These are phyloP conservation scores for Rostrohypoxylon terebratum DNA, from an alignment of 495 filamentous ascomycete species.

Conservation along the genomic window DNA sequence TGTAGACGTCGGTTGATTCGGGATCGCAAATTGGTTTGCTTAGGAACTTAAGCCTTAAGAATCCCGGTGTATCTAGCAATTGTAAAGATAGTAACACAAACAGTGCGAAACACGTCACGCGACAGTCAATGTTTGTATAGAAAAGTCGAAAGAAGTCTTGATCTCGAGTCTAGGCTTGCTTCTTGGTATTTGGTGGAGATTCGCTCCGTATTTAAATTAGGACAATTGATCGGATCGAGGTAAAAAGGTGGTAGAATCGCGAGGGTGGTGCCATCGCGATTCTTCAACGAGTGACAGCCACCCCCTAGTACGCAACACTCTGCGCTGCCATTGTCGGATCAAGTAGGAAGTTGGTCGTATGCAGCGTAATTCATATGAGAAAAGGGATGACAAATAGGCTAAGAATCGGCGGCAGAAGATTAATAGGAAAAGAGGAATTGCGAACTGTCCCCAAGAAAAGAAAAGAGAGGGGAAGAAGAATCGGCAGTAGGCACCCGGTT, in stretches of 20 bases:
- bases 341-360: conserved; percentile 31
- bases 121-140: conserved; percentile 30
- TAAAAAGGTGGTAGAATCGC: conserved; percentile 39
- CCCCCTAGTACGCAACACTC: conserved; percentile 64
- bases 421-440: conserved; percentile 23
- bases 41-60: conserved; percentile 7
- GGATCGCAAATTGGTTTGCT: conserved; percentile 9
- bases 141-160: conserved; percentile 11
- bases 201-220: conserved; percentile 26
- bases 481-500: conserved; percentile 34
- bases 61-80: background rate
- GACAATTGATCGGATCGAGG: conserved; percentile 32
- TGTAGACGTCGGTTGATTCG: conserved; percentile 18
- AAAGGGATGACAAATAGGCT: conserved; percentile 38
- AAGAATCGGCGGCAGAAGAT: conserved; percentile 31
- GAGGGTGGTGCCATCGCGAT: conserved; percentile 67
- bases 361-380: conserved; percentile 39
- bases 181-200: conserved; percentile 6
- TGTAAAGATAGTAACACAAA: conserved; percentile 8
- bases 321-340: conserved; percentile 54
- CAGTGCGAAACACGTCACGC: conserved; percentile 32
- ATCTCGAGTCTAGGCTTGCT: background rate
- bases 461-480: conserved; percentile 25
- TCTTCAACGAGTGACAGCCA: conserved; percentile 56
- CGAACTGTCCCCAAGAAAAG: conserved; percentile 19